Base-by-base conservation (phyloP, 805 yeast genomes). In the Saccharomycopsis babjevae region DNA sequence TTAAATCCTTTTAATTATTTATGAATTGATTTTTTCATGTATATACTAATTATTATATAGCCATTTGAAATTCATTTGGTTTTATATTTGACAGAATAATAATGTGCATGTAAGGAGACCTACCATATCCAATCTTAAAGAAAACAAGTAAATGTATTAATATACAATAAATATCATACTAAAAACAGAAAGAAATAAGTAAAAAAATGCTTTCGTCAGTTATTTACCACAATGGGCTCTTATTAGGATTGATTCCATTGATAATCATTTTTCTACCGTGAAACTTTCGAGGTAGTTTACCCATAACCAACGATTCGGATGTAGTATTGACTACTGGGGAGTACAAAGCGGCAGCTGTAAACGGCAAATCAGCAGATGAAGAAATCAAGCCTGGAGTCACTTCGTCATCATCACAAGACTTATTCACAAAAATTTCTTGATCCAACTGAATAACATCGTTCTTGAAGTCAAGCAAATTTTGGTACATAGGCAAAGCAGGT, bases 401-500 rank as follows among this genome's bases (percentile, higher is more conserved):
- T 13, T 46, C n/a, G 22, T 8, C 28, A 46, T 46, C 25, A 8
- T 42, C n/a, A 20, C 22, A 13, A 22, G 52, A 1, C 28, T 46
- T 46, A 46, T 46, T 32, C 7, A 46, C 28, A 22, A 46, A 40
- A 8, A 42, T 52, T n/a, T 42, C 28, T 32, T 50, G 54, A 40
- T 64, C 66, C 6, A 64, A 36, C 18, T 64, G 61, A 43, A 57
- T 56, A 52, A 59, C 30, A 22, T 54, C 43, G 25, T 20, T 22
- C 1, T 38, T 54, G 18, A 28, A 58, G 1, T 63, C 62, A 18
- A 39, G 36, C 5, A 70, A 54, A 15, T 62, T 59, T 5, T 50
- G 25, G 50, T 60, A 67, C n/a, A 74, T 69, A 11, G 65, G 55
- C 16, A 46, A 25, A 13, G 52, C 13, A 25, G 52, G 52, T 15